Conservation (phyloP, 2,329 filamentous ascomycete species). For the Colletotrichum orbiculare region DNA sequence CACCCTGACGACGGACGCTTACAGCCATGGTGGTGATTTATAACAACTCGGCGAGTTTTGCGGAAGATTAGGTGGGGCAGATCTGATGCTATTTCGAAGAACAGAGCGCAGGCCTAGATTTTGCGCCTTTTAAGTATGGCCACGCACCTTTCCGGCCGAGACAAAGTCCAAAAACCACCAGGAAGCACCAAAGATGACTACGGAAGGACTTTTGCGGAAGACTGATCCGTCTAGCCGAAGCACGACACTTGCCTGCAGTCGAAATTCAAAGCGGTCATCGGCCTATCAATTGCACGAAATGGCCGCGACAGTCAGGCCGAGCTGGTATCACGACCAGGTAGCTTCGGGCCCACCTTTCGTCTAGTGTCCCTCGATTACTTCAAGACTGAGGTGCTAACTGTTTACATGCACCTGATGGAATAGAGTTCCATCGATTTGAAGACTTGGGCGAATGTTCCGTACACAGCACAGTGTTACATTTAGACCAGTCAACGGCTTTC, state of each 20-base stretch:
- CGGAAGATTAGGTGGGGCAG: too few species aligned
- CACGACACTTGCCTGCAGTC: constrained; percentile 9
- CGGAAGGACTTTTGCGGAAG: constrained; percentile 18
- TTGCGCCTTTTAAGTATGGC: too few species aligned
- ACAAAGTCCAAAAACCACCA: too few species aligned
- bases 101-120: background rate
- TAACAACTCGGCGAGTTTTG: background rate
- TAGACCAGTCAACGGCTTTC: too few species aligned
- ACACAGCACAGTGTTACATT: too few species aligned
- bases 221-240: constrained; percentile 26
- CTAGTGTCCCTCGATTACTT: background rate
- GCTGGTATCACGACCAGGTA: background rate
- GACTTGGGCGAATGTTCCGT: too few species aligned
- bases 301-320: constrained; percentile 23
- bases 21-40: constrained; percentile 11
- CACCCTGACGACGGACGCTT: background rate
- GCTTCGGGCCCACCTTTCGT: constrained; percentile 1
- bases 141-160: too few species aligned
- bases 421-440: too few species aligned
- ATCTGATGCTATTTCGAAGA: background rate
- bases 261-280: constrained; percentile 12
- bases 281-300: constrained; percentile 31
- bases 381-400: too few species aligned
- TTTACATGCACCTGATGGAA: too few species aligned
- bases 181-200: background rate